A percentile compares a stretch with the other conserved stretches of the same genome.
These are phyloP conservation scores for Hydnum rufescens DNA, from an alignment of 768 basidiomycete genomes.

Conservation along the genomic window DNA sequence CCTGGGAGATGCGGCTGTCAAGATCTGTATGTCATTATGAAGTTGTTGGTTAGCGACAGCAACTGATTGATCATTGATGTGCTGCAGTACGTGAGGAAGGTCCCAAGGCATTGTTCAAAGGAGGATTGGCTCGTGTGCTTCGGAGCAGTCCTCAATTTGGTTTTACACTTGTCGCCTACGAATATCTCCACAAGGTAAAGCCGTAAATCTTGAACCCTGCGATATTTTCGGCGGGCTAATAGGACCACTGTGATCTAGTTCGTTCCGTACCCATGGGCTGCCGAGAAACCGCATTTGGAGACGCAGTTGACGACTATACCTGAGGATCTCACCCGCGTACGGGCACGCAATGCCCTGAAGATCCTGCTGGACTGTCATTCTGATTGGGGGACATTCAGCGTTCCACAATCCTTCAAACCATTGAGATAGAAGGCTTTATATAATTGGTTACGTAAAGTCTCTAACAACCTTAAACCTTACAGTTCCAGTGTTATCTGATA, in stretches of 20 bases:
- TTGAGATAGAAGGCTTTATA: not conserved
- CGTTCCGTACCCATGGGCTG: constrained; percentile 64
- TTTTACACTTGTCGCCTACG: constrained; percentile 71
- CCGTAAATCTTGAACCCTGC: constrained; percentile 13
- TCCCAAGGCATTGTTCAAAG: constrained; percentile 77
- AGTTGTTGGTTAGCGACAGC: constrained; percentile 13
- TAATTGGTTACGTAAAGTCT: too few relatives aligned
- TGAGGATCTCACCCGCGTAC: constrained; percentile 61
- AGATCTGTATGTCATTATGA: constrained; percentile 48
- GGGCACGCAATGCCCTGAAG: constrained; percentile 89
- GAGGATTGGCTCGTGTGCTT: constrained; percentile 70
- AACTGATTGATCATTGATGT: not conserved
- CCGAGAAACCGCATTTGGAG: constrained; percentile 36
- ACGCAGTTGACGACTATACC: constrained; percentile 36
- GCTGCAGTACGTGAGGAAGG: constrained; percentile 68
- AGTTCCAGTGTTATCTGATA: too few relatives aligned
- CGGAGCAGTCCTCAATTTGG: constrained; percentile 89
- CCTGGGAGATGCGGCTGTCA: constrained; percentile 67
- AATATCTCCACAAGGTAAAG: constrained; percentile 44
- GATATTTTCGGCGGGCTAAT: too few relatives aligned
- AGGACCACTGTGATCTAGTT: constrained; percentile 8
- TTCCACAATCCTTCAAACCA: not conserved
- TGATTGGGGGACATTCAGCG: constrained; percentile 37
- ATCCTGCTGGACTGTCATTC: constrained; percentile 77
- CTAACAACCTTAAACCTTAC: too few relatives aligned